Evolutionary conservation across 768 basidiomycete species (phyloP), one percentile per base, ranked within the genome.

Genomic region (Porphyrellus cyaneotinctus): DNA sequence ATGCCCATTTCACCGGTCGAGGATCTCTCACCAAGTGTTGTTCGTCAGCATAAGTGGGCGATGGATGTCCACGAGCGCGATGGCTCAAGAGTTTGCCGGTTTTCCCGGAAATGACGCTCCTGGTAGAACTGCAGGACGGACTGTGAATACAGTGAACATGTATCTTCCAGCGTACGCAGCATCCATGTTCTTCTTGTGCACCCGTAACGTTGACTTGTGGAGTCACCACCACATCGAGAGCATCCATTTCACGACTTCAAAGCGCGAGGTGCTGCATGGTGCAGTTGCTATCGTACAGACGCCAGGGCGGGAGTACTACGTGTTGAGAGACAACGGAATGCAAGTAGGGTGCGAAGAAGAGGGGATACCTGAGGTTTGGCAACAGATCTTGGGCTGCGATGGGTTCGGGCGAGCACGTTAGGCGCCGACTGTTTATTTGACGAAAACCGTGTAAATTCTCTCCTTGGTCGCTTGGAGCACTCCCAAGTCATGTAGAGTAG

Each of bases 211-310:
- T 60, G 38, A 59, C 38, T 30, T 23, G 18, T 42, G 14, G 36
- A 91, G 88, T 33, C 84, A 87, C 50, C 87, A 90, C 64, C 81
- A 86, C 60, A 75, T 91, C 15, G 88, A 91, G 64, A 87, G 87
- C 61, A 68, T 88, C 5, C 85, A 90, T 65, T 83, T 90, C 59
- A 74, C 74, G 5, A 71, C 78, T 0, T 48, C 73, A 0, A 60
- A 68, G 9, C 72, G 76, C 10, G 58, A 60, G 18, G 62, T 71
- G 3, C 68, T 91, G 17, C 88, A 90, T 60, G 66, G 70, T 2
- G 84, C 84, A 2, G 59, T 91, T 6, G 88, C 88, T 1, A 72
- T 79, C 17, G 78, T 90, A 10, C 88, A 88, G 64, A 91, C 88
- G 0, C 82, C 81, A 2, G 73, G 70, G 31, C 68, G 88, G 52